Conservation (phyloP, 371 early-diverging fungal species). For the Mucor piriformis region DNA sequence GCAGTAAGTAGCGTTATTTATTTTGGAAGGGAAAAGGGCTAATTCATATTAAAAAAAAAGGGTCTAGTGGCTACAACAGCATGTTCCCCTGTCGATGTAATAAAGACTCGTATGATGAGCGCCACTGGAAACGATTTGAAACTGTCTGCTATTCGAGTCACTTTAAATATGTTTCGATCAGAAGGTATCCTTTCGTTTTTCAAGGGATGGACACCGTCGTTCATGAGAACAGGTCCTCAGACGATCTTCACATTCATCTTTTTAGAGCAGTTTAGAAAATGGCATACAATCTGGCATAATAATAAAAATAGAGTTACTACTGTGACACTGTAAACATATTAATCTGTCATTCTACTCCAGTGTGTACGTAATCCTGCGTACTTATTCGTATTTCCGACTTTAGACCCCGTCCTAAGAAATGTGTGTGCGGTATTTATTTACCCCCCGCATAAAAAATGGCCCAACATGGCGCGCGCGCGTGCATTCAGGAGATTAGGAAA, state of each 20-base stretch:
- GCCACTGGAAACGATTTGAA: constrained; percentile 43
- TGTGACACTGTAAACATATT: not conserved
- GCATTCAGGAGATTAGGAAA: too few species aligned
- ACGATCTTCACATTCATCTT: constrained; percentile 71
- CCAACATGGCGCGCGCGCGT: too few species aligned
- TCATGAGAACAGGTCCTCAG: constrained; percentile 68
- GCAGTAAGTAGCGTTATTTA: constrained; percentile 50
- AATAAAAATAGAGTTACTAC: not conserved
- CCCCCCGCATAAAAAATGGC: too few species aligned
- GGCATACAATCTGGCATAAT: constrained; percentile 30
- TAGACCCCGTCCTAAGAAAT: too few species aligned
- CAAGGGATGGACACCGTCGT: constrained; percentile 76
- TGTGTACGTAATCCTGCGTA: not conserved
- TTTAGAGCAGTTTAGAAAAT: constrained; percentile 61
- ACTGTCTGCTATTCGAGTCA: constrained; percentile 33
- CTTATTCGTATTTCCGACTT: too few species aligned
- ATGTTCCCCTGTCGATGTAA: constrained; percentile 71
- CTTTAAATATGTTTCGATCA: constrained; percentile 51
- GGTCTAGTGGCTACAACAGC: constrained; percentile 77
- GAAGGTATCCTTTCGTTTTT: constrained; percentile 71
- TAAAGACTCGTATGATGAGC: constrained; percentile 76
- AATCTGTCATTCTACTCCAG: too few species aligned
- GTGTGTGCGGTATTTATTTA: too few species aligned
- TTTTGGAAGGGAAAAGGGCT: too few species aligned
- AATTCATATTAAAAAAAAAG: too few species aligned